Evolutionary conservation across 352 stramenopile species (phyloP).

Genomic region (Globisporangium alternatum): DNA sequence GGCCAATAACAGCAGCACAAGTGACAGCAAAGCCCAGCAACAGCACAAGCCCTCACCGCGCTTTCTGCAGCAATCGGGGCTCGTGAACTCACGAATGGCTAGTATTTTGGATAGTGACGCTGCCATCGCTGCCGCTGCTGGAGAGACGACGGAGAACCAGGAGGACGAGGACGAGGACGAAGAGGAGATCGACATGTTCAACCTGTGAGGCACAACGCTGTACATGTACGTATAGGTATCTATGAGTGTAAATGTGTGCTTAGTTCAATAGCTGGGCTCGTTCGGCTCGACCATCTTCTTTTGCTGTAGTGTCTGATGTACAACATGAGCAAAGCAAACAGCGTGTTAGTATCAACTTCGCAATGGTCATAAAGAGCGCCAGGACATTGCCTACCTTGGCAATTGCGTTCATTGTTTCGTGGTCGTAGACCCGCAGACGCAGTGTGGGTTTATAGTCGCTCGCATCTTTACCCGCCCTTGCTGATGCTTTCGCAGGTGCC

Average conservation of each 20-base stretch:
- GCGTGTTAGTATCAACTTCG: not conserved
- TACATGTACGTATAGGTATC: not conserved
- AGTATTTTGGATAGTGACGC: conserved; percentile 9
- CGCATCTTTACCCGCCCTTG: conserved; percentile 20
- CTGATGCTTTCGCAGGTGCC: conserved; percentile 10
- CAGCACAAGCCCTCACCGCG: not conserved
- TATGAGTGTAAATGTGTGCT: not conserved
- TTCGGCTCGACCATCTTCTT: conserved; percentile 18
- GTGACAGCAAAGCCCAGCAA: not conserved
- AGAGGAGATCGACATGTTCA: conserved; percentile 64
- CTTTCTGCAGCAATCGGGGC: not conserved
- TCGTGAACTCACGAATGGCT: not conserved
- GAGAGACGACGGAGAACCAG: conserved; percentile 18
- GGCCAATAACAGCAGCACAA: not conserved
- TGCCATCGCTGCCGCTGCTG: conserved; percentile 3
- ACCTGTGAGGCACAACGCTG: conserved; percentile 19
- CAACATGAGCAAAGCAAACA: not conserved
- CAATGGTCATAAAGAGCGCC: not conserved
- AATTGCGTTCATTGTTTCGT: conserved; percentile 33
- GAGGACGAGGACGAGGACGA: conserved; percentile 15
- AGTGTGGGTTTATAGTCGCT: conserved; percentile 15
- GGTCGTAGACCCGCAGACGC: conserved; percentile 41
- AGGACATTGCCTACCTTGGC: conserved; percentile 28
- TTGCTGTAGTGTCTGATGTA: conserved; percentile 13
- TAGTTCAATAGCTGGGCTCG: conserved; percentile 9